Percentiles rank a stretch among this genome's conserved stretches.
These are phyloP conservation scores for Fraxinus pennsylvanica DNA, from an alignment of 257 asterid genomes.

Conservation along the genomic window DNA sequence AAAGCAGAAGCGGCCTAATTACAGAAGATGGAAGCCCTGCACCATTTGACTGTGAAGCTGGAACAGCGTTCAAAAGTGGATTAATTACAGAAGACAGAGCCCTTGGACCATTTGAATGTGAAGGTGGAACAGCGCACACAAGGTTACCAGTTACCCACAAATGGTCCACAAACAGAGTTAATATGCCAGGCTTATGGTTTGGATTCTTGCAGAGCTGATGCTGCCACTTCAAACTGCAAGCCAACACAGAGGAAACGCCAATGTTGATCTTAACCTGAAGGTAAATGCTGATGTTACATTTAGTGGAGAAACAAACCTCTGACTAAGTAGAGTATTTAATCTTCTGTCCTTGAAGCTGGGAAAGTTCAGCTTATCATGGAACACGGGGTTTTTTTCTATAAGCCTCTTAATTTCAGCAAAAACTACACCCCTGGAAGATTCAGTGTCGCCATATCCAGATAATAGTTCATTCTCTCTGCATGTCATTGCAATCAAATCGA, in stretches of 20 bases:
- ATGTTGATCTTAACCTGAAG: not conserved
- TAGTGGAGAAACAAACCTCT: conserved; percentile 49
- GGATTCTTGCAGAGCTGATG: conserved; percentile 95
- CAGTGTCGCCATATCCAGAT: conserved; percentile 86
- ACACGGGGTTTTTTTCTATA: conserved; percentile 87
- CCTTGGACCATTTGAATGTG: conserved; percentile 79
- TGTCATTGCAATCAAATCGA: conserved; percentile 9
- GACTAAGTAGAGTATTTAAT: conserved; percentile 81
- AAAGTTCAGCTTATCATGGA: conserved; percentile 87
- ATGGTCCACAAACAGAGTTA: conserved; percentile 93
- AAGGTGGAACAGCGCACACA: conserved; percentile 17
- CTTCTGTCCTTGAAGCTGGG: conserved; percentile 86
- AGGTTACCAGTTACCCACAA: conserved; percentile 42
- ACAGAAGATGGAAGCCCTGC: conserved; percentile 91
- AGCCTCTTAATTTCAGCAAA: conserved; percentile 90
- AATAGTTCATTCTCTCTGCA: conserved; percentile 90
- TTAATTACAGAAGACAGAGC: conserved; percentile 73
- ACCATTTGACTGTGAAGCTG: conserved; percentile 63
- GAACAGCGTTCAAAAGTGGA: not conserved
- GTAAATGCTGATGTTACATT: not conserved
- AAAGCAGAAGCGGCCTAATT: conserved; percentile 63
- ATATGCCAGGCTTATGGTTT: conserved; percentile 88
- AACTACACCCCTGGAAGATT: conserved; percentile 87
- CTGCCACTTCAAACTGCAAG: conserved; percentile 95
- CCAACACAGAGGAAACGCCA: not conserved